A percentile compares a stretch with the other conserved stretches of the same genome.
Evolutionary conservation across 169 alveolate species (phyloP).

Genomic region (Eimeria acervulina): DNA sequence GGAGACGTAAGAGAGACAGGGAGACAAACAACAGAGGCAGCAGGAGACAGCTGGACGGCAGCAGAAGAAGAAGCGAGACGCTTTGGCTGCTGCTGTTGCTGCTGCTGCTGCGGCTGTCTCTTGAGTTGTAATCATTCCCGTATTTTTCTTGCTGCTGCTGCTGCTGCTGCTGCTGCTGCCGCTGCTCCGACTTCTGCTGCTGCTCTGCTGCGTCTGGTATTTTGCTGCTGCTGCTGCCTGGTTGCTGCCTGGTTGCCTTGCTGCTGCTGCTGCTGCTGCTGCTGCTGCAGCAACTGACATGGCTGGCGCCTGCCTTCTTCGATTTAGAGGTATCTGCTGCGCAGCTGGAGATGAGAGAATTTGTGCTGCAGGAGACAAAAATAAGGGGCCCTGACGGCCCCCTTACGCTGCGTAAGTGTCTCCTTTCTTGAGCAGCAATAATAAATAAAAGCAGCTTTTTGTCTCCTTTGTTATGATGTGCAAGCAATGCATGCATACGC

Average conservation of each 20-base stretch:
- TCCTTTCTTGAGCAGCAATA: not conserved
- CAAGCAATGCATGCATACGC: not conserved
- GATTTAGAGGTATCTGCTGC: not conserved
- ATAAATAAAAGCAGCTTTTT: too few species aligned
- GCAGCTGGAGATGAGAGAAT: not conserved
- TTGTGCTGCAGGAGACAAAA: not conserved
- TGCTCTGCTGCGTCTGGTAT: not conserved
- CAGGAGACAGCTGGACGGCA: too few species aligned
- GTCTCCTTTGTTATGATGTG: too few species aligned
- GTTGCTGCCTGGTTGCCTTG: not conserved
- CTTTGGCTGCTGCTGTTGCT: not conserved
- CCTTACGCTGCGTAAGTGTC: not conserved
- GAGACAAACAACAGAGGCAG: too few species aligned
- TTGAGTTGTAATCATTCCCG: too few species aligned
- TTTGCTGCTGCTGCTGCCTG: not conserved
- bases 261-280: not conserved
- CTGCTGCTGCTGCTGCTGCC: not conserved
- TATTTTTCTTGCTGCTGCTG: not conserved
- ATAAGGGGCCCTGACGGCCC: slow-evolving; percentile 38
- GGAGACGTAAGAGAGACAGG: too few species aligned
- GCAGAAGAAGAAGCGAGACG: too few species aligned
- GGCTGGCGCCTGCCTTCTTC: slow-evolving; percentile 49
- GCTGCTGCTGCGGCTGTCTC: too few species aligned
- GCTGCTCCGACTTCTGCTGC: not conserved
- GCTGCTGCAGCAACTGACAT: slow-evolving; percentile 37